Percentiles rank a stretch among this genome's conserved stretches.
Conservation (phyloP, 2,329 filamentous ascomycete species). For the Purpureocillium lavendulum region DNA sequence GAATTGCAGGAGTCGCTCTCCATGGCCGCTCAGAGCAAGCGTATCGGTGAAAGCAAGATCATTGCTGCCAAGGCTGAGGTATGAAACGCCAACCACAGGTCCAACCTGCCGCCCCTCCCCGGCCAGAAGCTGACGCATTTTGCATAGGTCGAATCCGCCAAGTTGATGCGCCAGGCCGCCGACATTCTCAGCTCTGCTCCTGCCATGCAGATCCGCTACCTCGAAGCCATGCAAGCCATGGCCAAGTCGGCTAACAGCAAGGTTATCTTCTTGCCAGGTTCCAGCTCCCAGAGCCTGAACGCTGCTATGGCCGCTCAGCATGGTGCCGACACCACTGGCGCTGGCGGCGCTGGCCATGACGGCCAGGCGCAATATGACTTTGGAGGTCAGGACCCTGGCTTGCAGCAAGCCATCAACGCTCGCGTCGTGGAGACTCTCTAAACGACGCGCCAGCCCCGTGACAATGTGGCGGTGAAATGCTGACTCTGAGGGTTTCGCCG, state of each 20-base stretch:
- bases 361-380: conserved; percentile 37
- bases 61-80: conserved; percentile 90
- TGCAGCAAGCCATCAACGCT: conserved; percentile 76
- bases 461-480: conserved; percentile 14
- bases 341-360: conserved; percentile 30
- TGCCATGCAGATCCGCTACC: conserved; percentile 96
- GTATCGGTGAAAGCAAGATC: conserved; percentile 96
- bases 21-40: conserved; percentile 98
- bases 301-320: conserved; percentile 31
- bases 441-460: conserved; percentile 13
- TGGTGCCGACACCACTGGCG: conserved; percentile 38
- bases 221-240: conserved; percentile 98
- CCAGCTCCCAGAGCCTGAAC: conserved; percentile 37
- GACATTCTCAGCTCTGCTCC: conserved; percentile 88
- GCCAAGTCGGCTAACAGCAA: conserved; percentile 87
- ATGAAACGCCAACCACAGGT: too few species aligned
- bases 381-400: conserved; percentile 47
- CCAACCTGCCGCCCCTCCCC: not conserved
- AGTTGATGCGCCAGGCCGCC: conserved; percentile 86
- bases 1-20: conserved; percentile 93
- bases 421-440: conserved; percentile 81
- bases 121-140: not conserved
- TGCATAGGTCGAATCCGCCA: conserved; percentile 73
- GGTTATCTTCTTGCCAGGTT: conserved; percentile 71
- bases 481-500: conserved; percentile 20